These are phyloP conservation scores for maize (Zea mays) DNA, from an alignment of 176 grass and related monocot species.

Conservation along the genomic window Zm-B73-REFERENCE-NAM-5.0 NC_050103.1:173811501-173812000, in stretches of 20 bases:
- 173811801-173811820: slow-evolving; percentile 38
- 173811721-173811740: slow-evolving; percentile 53
- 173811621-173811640: too few relatives aligned
- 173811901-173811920: background rate
- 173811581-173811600: too few relatives aligned
- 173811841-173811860: slow-evolving; percentile 35
- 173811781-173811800: slow-evolving; percentile 36
- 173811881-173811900: slow-evolving; percentile 50
- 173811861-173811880: slow-evolving; percentile 75
- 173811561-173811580: too few relatives aligned
- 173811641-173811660: background rate
- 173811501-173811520: too few relatives aligned
- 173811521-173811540: too few relatives aligned
- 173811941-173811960: background rate
- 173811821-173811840: slow-evolving; percentile 41
- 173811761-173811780: too few relatives aligned
- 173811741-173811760: background rate
- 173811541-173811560: too few relatives aligned
- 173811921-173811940: background rate
- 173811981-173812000: too few relatives aligned
- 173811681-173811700: slow-evolving; percentile 39
- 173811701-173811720: slow-evolving; percentile 74
- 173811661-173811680: background rate
- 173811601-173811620: too few relatives aligned
- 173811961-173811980: background rate